Base-by-base conservation (phyloP, 768 basidiomycete genomes). In the Coprinopsis cinerea region DNA sequence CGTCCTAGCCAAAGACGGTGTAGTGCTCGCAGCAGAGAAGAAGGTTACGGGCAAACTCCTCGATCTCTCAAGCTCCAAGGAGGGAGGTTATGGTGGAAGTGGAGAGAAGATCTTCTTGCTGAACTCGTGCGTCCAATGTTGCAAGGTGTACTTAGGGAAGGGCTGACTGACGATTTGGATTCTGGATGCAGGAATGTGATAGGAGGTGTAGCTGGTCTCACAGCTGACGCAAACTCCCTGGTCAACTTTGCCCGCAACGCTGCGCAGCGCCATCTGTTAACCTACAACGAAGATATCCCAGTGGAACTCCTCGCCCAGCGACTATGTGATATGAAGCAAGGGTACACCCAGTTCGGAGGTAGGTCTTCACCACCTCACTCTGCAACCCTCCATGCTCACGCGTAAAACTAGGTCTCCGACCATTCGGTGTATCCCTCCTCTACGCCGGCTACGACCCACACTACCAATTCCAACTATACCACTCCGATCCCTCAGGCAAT, bases 51-150 rank as follows among this genome's bases (percentile, higher is more conserved):
- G 93, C 37, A 99, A 98, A 69, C 83, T 98, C 28, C 79, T 99
- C 39, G 96, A 98, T 70, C 78, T 96, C 28, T 87, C 88, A 17
- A 79, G 79, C 44, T 78, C 83, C 37, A 93, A 90, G 64, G 88
- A 88, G 34, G 88, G 87, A 43, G 89, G 89, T 30, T 93, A 92
- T 53, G 93, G 94, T 6, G 96, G 93, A 17, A 94, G 91, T 59
- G 92, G 92, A 46, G 95, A 99, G 79, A 99, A 99, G 81, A 89
- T 99, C 68, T 98, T 90, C 69, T 65, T 96, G 43, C 75, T 98
- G 57, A 99, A 97, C 72, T 82, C 85, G 88, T 88, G 62, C 63
- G 83, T 75, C 47, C 36, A 30, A 42, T 14, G 26, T 41, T 32
- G 48, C 25, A 32, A 32, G 42, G 23, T 40, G 28, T 28, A 44